Base-by-base conservation (phyloP, 306 rosid genomes). In the Cucurbita maxima region DNA sequence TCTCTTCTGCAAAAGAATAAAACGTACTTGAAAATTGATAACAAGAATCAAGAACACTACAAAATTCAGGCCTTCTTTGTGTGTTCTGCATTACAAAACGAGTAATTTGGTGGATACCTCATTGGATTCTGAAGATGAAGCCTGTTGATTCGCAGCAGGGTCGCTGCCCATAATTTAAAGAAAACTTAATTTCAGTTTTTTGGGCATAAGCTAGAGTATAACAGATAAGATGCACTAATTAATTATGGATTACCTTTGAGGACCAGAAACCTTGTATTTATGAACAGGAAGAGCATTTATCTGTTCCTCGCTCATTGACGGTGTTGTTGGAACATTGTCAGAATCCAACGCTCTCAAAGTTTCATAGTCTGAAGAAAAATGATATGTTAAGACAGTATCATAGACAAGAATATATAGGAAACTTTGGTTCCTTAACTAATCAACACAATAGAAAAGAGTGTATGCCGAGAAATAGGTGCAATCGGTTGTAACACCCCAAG, bases 211-310 rank as follows among this genome's bases (percentile, higher is more conserved):
- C 13, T n/a, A 8, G 55, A 67, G 61, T 64, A 58, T 55, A 53
- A 15, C 3, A 50, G 58, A 15, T 20, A 48, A 48, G 20, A 20
- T 66, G 43, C n/a, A 8, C 37, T 11, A 19, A 47, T 7, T 47
- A 16, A 47, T 69, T 69, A 41, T 48, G 30, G 11, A 14, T 78
- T 90, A 87, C 97, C 45, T 86, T 74, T 88, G 95, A 57, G 87
- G 76, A 80, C 87, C 85, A 68, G 83, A 78, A 76, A 72, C 87
- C 88, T 87, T 92, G 86, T 92, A 87, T 55, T 92, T 87, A 79
- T 92, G 97, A 30, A 89, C 90, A 11, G 96, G 97, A 77, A 89
- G 94, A 74, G 97, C 87, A 79, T 92, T 87, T 76, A 89, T 92
- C 86, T 92, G 94, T 78, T 86, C 91, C 79, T 92, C 94, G 7